Conservation (phyloP, 306 rosid genomes). For the Acmispon strigosus region DNA sequence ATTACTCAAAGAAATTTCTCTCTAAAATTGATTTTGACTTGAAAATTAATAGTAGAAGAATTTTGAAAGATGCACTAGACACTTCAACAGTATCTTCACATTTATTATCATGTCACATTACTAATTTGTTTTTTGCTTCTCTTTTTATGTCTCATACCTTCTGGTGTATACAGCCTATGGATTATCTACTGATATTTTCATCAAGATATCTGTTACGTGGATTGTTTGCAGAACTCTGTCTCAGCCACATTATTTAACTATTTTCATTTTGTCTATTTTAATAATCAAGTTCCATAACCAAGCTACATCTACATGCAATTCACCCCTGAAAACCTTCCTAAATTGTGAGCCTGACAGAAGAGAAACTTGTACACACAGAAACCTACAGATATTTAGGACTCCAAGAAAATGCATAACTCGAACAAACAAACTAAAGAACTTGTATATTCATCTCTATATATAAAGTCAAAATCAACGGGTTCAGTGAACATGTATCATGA, state of each 20-base stretch:
- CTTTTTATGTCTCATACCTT: no score
- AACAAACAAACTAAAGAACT: background rate
- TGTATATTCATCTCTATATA: constrained; percentile 8
- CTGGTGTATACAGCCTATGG: no score
- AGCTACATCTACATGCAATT: constrained; percentile 6
- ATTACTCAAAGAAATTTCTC: no score
- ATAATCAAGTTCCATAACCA: background rate
- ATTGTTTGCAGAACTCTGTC: constrained; percentile 20
- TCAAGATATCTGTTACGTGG: constrained; percentile 7
- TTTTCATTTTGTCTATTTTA: background rate
- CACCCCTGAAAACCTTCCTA: background rate
- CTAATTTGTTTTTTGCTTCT: no score
- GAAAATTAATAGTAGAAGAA: no score
- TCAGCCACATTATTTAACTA: constrained; percentile 18
- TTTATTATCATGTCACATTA: no score
- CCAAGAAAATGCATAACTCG: background rate
- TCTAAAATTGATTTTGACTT: no score
- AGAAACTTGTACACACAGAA: background rate
- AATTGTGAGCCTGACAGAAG: background rate
- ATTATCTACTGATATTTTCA: no score
- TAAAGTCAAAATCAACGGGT: background rate
- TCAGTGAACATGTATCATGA: constrained; percentile 1
- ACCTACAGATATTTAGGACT: background rate
- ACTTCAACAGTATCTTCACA: no score
- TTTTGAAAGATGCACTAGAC: no score